Evolutionary conservation across 2,329 filamentous ascomycete species (phyloP), one percentile per base, ranked within the genome.

Genomic region (Cadophora malorum): DNA sequence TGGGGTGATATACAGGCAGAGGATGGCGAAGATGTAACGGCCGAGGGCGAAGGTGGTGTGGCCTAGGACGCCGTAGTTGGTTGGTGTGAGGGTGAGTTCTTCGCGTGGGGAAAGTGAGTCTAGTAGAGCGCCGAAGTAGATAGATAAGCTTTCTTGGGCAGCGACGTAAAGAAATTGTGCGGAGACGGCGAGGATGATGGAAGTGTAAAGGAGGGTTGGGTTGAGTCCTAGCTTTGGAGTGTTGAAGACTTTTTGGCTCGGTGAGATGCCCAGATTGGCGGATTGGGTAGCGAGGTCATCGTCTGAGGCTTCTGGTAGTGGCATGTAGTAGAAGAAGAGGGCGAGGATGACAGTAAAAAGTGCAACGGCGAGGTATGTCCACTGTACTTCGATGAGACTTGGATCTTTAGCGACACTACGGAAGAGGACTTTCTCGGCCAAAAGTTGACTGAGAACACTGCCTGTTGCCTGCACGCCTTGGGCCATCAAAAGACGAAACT

Each of bases 291-390:
- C 83, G 5, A 88, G 72, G 1, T 86, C 85, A 25, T 81, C 72
- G 83, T 87, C 69, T 80, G 79, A 2, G 82, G 81, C 71, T 87
- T 81, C 88, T 0, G 88, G 88, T 2, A 90, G 79, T 0, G 88
- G 88, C 82, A 90, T 87, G 74, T 90, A 91, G 76, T 87, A 90
- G 76, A 91, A 90, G 75, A 90, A 87, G 3, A 90, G 80, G 0
- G 88, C 91, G 2, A 96, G 83, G 3, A 86, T 81, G 63, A 90
- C 91, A 67, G 91, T 92, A 66, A 94, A 89, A 28, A 91, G 82
- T 0, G 91, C 92, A 69, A 95, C 90, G 65, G 89, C 90, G n/a
- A 96, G 85, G 73, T 96, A 96, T 0, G 92, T 91, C 90, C 91
- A 96, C 78, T 96, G 93, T 1, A 95, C 91, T 69, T 91, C 88